Evolutionary conservation across 768 basidiomycete species (phyloP).

Genomic region (Xanthoconium stramineum): DNA sequence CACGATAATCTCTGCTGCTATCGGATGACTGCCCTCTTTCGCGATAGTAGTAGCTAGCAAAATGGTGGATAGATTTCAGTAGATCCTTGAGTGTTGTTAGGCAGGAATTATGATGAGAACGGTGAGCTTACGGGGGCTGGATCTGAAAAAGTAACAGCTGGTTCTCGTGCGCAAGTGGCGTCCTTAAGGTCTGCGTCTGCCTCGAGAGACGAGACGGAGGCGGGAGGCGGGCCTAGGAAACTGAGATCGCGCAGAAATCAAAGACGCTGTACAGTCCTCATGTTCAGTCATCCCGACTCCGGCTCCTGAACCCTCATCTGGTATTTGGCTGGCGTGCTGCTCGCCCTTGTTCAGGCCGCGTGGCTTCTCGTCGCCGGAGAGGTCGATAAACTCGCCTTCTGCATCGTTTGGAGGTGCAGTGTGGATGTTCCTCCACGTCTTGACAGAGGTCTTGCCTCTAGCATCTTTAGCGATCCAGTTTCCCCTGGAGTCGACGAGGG

Average conservation of each 20-base stretch:
- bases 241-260: constrained; percentile 50
- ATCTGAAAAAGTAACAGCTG: constrained; percentile 22
- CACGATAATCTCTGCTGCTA: constrained; percentile 44
- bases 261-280: constrained; percentile 39
- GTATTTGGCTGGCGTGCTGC: constrained; percentile 14
- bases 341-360: constrained; percentile 24
- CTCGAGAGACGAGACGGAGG: constrained; percentile 7
- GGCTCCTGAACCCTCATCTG: constrained; percentile 11
- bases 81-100: constrained; percentile 41
- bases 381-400: constrained; percentile 24
- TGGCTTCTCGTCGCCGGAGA: constrained; percentile 19
- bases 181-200: constrained; percentile 4
- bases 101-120: background rate
- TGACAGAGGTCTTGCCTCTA: constrained; percentile 46
- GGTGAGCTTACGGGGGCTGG: constrained; percentile 51
- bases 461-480: constrained; percentile 71
- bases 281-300: constrained; percentile 11
- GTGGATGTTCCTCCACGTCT: constrained; percentile 30
- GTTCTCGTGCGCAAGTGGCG: constrained; percentile 1
- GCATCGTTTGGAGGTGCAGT: constrained; percentile 19
- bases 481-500: constrained; percentile 46
- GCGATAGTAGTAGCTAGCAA: constrained; percentile 54
- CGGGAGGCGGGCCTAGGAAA: constrained; percentile 44
- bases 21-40: constrained; percentile 60
- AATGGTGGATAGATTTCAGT: constrained; percentile 50